Conservation (phyloP, 192 early-diverging fungal genomes). For the Gonapodya prolifera region DNA sequence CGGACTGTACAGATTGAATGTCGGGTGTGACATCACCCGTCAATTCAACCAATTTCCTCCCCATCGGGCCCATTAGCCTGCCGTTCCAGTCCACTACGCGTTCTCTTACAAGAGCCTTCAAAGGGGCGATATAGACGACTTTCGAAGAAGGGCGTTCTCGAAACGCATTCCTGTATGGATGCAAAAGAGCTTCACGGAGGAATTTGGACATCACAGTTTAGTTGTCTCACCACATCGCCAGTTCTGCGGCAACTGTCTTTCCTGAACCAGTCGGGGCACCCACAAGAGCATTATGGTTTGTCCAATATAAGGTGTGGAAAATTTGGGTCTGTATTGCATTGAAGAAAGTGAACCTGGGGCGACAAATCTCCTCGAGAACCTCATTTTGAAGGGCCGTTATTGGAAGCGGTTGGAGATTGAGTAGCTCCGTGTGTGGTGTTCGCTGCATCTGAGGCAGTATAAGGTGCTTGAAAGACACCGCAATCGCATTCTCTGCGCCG, state of each 20-base stretch:
- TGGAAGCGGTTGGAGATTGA: slow-evolving; percentile 86
- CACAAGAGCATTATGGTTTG: slow-evolving; percentile 70
- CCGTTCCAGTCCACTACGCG: slow-evolving; percentile 78
- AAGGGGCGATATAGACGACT: slow-evolving; percentile 95
- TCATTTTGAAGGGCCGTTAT: slow-evolving; percentile 70
- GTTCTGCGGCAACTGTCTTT: slow-evolving; percentile 91
- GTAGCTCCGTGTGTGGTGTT: slow-evolving; percentile 77
- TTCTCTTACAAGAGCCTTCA: slow-evolving; percentile 95
- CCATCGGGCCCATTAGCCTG: slow-evolving; percentile 57
- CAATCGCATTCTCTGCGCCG: slow-evolving; percentile 68
- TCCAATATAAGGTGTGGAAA: slow-evolving; percentile 91
- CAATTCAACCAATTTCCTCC: slow-evolving; percentile 77
- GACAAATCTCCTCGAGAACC: slow-evolving; percentile 74
- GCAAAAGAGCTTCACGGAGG: not conserved
- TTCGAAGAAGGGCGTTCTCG: slow-evolving; percentile 65
- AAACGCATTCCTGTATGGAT: slow-evolving; percentile 42
- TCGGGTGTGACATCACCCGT: slow-evolving; percentile 96
- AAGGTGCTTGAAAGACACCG: slow-evolving; percentile 85
- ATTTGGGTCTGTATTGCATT: slow-evolving; percentile 99
- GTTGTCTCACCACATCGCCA: slow-evolving; percentile 72
- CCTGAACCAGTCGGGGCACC: slow-evolving; percentile 97
- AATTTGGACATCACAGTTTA: not conserved
- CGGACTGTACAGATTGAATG: slow-evolving; percentile 62
- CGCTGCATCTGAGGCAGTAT: slow-evolving; percentile 71
- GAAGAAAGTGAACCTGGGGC: slow-evolving; percentile 79